A percentile compares a stretch with the other conserved stretches of the same genome.
Evolutionary conservation across 192 early-diverging fungal genomes (phyloP).

Genomic region (Coemansia sp.): DNA sequence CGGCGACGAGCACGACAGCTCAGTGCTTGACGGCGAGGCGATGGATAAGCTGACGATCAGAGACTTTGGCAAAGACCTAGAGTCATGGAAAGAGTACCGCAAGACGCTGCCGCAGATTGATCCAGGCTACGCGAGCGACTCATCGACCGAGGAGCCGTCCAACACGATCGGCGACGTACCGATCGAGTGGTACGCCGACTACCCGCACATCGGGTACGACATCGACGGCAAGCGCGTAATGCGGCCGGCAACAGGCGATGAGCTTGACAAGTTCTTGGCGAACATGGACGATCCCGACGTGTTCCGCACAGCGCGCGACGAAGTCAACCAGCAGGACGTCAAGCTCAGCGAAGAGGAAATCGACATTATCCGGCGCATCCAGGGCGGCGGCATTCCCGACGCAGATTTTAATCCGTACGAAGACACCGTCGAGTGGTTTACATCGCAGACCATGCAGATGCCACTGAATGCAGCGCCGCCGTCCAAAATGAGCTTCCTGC

Average conservation of each 20-base stretch:
- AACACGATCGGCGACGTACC: conserved; percentile 97
- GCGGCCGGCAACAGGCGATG: conserved; percentile 84
- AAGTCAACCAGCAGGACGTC: conserved; percentile 77
- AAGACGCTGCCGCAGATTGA: conserved; percentile 84
- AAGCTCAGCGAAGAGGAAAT: conserved; percentile 87
- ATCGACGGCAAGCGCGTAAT: conserved; percentile 90
- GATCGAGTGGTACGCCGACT: conserved; percentile 97
- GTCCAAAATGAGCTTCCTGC: conserved; percentile 92
- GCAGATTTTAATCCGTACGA: conserved; percentile 87
- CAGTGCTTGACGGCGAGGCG: conserved; percentile 46
- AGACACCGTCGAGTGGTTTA: conserved; percentile 94
- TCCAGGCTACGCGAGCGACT: conserved; percentile 89
- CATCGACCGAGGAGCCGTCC: conserved; percentile 81
- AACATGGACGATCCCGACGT: conserved; percentile 91
- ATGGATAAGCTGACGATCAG: conserved; percentile 45
- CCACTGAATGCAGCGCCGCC: conserved; percentile 90
- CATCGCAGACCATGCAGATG: conserved; percentile 73
- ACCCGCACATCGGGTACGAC: conserved; percentile 95
- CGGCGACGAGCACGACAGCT: conserved; percentile 50
- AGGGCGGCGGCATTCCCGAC: conserved; percentile 80
- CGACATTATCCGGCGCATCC: conserved; percentile 88
- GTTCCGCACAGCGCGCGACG: conserved; percentile 85
- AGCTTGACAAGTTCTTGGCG: conserved; percentile 90
- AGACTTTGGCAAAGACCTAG: conserved; percentile 45
- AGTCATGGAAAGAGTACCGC: conserved; percentile 50